Evolutionary conservation across 805 yeast species (phyloP).

Genomic region (Candida sphagnicola): DNA sequence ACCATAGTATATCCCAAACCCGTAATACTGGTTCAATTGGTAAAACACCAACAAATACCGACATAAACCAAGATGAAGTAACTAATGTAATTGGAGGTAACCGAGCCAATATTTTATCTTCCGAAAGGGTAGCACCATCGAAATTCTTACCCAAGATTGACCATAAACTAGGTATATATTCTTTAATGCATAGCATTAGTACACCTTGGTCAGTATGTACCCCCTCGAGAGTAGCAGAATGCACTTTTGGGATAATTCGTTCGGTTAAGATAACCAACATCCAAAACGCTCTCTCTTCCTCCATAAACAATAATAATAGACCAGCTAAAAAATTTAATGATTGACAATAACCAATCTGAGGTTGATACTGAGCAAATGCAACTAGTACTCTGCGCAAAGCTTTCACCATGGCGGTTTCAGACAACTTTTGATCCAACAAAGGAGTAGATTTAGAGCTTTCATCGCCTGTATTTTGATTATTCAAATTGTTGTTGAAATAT

Average conservation of each 20-base stretch:
- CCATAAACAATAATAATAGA: constrained; percentile 73
- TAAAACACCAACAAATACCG: constrained; percentile 84
- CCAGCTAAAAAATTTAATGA: constrained; percentile 93
- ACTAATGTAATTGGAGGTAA: constrained; percentile 90
- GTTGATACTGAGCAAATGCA: constrained; percentile 82
- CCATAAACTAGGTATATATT: constrained; percentile 84
- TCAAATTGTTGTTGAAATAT: constrained; percentile 54
- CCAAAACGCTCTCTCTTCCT: constrained; percentile 92
- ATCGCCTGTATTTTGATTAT: background rate
- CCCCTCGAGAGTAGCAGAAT: constrained; percentile 85
- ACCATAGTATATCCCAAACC: constrained; percentile 93
- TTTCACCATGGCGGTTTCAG: constrained; percentile 63
- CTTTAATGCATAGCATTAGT: constrained; percentile 77
- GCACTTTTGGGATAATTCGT: constrained; percentile 83
- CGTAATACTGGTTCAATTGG: constrained; percentile 87
- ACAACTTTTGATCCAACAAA: constrained; percentile 8
- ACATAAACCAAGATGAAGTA: constrained; percentile 98
- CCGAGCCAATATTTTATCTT: constrained; percentile 57
- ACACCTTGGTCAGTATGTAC: constrained; percentile 96
- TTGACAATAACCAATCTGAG: constrained; percentile 94
- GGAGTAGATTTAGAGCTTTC: constrained; percentile 1
- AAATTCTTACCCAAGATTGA: constrained; percentile 36
- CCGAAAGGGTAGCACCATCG: constrained; percentile 38
- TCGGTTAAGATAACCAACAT: constrained; percentile 90
- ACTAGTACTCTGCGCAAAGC: constrained; percentile 75